Conservation (phyloP, 192 early-diverging fungal species). For the Dissophora globulifera region DNA sequence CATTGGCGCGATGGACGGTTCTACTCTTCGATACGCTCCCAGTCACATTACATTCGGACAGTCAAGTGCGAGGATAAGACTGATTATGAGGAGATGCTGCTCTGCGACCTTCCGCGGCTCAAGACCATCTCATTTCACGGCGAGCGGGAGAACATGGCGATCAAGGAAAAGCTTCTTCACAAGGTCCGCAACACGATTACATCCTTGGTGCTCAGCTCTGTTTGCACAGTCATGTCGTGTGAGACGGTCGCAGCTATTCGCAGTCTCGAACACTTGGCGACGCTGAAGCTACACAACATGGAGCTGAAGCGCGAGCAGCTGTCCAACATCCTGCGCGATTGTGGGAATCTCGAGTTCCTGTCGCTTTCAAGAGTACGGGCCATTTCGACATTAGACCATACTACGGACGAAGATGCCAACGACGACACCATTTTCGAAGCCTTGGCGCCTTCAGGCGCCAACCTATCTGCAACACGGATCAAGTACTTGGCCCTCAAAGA, state of each 20-base stretch:
- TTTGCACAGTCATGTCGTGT: background rate
- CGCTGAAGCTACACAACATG: conserved; percentile 27
- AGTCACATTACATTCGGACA: conserved; percentile 25
- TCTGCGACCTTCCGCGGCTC: conserved; percentile 37
- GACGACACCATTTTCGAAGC: background rate
- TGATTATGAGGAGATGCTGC: conserved; percentile 35
- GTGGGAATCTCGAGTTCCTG: conserved; percentile 27
- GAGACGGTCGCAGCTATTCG: conserved; percentile 14
- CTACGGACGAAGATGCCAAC: background rate
- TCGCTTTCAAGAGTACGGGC: conserved; percentile 25
- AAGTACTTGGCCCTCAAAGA: conserved; percentile 39
- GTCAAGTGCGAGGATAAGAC: conserved; percentile 38
- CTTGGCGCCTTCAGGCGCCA: too few relatives aligned
- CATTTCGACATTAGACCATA: background rate
- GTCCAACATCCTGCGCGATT: conserved; percentile 11
- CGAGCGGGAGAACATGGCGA: conserved; percentile 10
- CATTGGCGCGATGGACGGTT: conserved; percentile 31
- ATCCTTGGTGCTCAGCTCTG: conserved; percentile 22
- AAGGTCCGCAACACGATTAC: conserved; percentile 7
- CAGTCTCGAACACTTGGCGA: conserved; percentile 17
- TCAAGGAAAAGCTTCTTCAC: conserved; percentile 18
- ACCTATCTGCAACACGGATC: conserved; percentile 10
- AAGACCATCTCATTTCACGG: conserved; percentile 23
- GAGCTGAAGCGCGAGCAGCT: background rate
- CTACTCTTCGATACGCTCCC: conserved; percentile 10